Conservation (phyloP, 768 basidiomycete genomes). For the Postia placenta region DNA sequence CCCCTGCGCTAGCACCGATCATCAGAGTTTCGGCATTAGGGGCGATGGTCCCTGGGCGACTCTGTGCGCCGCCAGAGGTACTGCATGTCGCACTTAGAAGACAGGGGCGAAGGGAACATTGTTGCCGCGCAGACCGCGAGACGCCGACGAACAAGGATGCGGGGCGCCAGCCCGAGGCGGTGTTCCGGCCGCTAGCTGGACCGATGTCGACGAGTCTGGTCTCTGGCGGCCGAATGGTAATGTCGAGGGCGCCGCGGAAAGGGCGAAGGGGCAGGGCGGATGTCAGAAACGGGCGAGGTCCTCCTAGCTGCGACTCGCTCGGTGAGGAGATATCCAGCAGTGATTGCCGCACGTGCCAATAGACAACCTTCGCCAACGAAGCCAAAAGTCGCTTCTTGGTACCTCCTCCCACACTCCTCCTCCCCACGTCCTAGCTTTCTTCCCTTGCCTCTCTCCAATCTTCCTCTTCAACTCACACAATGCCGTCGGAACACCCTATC, state of each 20-base stretch:
- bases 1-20: too few relatives aligned
- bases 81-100: too few relatives aligned
- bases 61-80: too few relatives aligned
- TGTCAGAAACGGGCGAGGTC: background rate
- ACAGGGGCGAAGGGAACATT: too few relatives aligned
- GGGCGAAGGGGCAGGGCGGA: background rate
- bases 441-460: constrained; percentile 12
- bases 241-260: too few relatives aligned
- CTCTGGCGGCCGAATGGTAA: too few relatives aligned
- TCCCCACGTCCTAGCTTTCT: constrained; percentile 7
- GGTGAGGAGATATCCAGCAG: background rate
- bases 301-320: constrained; percentile 1
- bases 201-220: background rate
- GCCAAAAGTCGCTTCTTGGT: constrained; percentile 4
- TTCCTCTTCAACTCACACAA: constrained; percentile 21
- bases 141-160: too few relatives aligned
- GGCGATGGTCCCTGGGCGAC: too few relatives aligned
- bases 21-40: too few relatives aligned
- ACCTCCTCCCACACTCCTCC: constrained; percentile 13
- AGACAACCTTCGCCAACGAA: constrained; percentile 2
- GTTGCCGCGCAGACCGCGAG: too few relatives aligned
- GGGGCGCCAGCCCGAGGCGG: background rate
- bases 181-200: background rate
- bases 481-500: constrained; percentile 47
- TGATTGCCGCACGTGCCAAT: constrained; percentile 10